A percentile compares a stretch with the other conserved stretches of the same genome.
These are phyloP conservation scores for Fusarium metavorans DNA, from an alignment of 2,329 filamentous ascomycete genomes.

Conservation along the genomic window DNA sequence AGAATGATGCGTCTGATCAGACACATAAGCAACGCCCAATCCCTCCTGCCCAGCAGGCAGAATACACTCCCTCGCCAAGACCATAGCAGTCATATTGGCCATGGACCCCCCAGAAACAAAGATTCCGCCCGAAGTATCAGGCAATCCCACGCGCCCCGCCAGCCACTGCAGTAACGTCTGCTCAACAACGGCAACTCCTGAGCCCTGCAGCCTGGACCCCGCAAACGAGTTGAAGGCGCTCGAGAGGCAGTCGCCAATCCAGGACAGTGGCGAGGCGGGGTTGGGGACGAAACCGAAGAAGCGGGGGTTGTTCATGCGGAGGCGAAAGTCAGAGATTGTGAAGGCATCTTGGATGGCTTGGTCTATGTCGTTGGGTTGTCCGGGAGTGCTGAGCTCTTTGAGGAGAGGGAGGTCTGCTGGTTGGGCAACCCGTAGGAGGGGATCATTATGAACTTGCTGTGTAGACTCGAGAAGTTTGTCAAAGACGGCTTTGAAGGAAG, in stretches of 20 bases:
- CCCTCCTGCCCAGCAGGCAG: not conserved
- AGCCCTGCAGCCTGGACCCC: not conserved
- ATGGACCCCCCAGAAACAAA: not conserved
- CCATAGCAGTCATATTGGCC: conserved; percentile 1
- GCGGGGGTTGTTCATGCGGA: not conserved
- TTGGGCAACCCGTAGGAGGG: not conserved
- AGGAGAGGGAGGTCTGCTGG: not conserved
- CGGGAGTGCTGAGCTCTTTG: not conserved
- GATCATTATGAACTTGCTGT: not conserved
- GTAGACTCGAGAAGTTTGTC: not conserved
- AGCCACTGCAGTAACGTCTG: not conserved
- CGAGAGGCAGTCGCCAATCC: not conserved
- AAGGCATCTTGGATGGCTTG: not conserved
- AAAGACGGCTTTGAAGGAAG: not conserved
- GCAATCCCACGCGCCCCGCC: not conserved
- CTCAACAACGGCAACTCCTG: not conserved
- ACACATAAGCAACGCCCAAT: not conserved
- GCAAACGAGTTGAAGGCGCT: not conserved
- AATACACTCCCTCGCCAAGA: not conserved
- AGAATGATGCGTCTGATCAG: not conserved
- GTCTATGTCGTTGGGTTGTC: not conserved
- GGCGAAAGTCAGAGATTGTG: not conserved
- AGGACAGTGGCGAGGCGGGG: not conserved
- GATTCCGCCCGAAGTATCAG: not conserved
- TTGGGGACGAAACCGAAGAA: not conserved